Evolutionary conservation across 2,329 filamentous ascomycete species (phyloP).

Genomic region (Colletotrichum filicis): DNA sequence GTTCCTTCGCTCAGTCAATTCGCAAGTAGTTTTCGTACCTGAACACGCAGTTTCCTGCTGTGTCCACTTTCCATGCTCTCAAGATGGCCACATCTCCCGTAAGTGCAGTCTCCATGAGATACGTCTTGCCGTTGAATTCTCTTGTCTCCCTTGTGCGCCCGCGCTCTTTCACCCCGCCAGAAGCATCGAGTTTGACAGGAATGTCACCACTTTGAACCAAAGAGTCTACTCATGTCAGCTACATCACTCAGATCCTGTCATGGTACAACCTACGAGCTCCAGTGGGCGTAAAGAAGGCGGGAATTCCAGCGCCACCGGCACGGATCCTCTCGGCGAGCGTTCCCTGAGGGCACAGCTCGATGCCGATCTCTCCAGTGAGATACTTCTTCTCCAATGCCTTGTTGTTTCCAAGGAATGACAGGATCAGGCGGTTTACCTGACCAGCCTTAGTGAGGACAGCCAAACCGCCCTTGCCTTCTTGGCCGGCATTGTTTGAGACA

Average conservation of each 20-base stretch:
- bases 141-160: conserved; percentile 76
- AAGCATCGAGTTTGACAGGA: conserved; percentile 68
- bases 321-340: conserved; percentile 78
- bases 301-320: conserved; percentile 80
- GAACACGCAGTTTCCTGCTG: conserved; percentile 83
- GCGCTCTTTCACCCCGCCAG: conserved; percentile 70
- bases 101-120: conserved; percentile 82
- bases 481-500: conserved; percentile 84
- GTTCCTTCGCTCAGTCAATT: background rate
- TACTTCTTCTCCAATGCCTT: conserved; percentile 82
- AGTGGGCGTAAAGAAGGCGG: conserved; percentile 84
- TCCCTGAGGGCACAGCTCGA: conserved; percentile 82
- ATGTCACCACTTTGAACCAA: conserved; percentile 76
- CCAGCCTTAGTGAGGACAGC: conserved; percentile 75
- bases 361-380: conserved; percentile 76
- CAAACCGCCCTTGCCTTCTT: conserved; percentile 74
- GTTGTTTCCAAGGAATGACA: conserved; percentile 82
- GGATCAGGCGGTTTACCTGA: conserved; percentile 77
- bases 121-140: conserved; percentile 77
- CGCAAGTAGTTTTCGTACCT: conserved; percentile 53
- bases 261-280: conserved; percentile 65
- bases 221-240: conserved; percentile 57
- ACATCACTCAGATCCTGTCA: fast-evolving
- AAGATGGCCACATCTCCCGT: conserved; percentile 82
- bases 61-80: conserved; percentile 80